Percentiles rank a stretch among this genome's conserved stretches.
Conservation (phyloP, 2,329 filamentous ascomycete genomes). For the Curvularia eragrostidis region DNA sequence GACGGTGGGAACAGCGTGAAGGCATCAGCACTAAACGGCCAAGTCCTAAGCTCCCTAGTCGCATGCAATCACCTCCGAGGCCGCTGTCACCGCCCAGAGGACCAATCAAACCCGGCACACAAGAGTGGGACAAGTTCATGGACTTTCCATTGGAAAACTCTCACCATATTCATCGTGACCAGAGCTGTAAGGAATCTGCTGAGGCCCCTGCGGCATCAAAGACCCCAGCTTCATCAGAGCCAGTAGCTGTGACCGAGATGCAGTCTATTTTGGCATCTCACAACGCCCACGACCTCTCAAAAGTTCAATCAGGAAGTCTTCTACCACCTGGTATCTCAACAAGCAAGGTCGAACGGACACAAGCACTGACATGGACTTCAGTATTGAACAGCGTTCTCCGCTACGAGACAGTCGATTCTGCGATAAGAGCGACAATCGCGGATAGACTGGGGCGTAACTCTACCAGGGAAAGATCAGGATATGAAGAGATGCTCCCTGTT, state of each 20-base stretch:
- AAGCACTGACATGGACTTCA: constrained; percentile 20
- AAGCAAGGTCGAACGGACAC: neutral
- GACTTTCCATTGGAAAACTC: constrained; percentile 8
- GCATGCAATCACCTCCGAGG: neutral
- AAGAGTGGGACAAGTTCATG: constrained; percentile 16
- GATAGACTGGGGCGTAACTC: constrained; percentile 4
- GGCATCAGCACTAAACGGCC: neutral
- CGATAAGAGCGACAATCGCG: constrained; percentile 9
- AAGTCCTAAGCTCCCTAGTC: neutral
- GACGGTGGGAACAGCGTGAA: constrained; percentile 1
- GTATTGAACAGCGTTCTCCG: constrained; percentile 18
- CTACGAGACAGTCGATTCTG: constrained; percentile 11
- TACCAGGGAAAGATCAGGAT: neutral
- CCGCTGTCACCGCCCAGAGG: constrained; percentile 1
- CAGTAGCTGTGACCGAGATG: neutral
- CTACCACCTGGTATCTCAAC: no score
- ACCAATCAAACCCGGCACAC: constrained; percentile 12
- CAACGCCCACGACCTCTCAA: neutral
- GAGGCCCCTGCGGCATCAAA: neutral
- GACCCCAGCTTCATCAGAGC: neutral
- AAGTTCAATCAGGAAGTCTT: neutral
- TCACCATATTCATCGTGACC: neutral
- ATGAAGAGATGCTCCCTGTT: neutral
- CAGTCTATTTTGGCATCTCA: neutral
- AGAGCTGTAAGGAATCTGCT: neutral